Evolutionary conservation across 2,329 filamentous ascomycete species (phyloP), one percentile per base, ranked within the genome.

Genomic region (Fusarium sp.): DNA sequence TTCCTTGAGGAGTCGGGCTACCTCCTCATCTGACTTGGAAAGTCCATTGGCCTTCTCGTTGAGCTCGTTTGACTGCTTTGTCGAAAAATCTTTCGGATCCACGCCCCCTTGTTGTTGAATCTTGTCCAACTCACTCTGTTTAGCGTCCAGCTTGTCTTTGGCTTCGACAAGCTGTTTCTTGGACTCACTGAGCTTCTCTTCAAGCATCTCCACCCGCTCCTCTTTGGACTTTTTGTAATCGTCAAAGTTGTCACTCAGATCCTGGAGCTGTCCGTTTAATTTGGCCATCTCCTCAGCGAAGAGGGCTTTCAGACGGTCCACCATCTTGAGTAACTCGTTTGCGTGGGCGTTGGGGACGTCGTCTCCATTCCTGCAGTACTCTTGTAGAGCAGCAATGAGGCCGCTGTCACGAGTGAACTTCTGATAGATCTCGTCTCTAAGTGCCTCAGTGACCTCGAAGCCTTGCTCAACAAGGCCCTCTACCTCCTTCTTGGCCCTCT

Each of bases 221-320:
- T 12, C 35, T 53, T 6, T 10, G 5, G 5, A 3, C 16, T 44
- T 36, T 22, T 36, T 62, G 58, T 31, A 40, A 22, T 57, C 57
- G 9, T 64, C 60, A 56, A 49, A 63, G 27, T 60, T 24, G 17
- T 44, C 35, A 2, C 33, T 31, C 11, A 64, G 29, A 20, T 66
- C 9, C 11, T 29, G 14, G 6, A 36, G 8, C 11, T 14, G 10
- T 40, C 55, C 2, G 27, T n/a, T 22, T 62, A 40, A 29, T 29
- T 51, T 31, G 8, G 29, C 36, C 33, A 53, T 55, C 35, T 74
- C 67, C 16, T 31, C 44, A 20, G 62, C 22, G 64, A 68, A 58
- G 31, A 73, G 61, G 14, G 72, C 55, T 44, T 64, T 67, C 29
- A 77, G 33, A 7, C 71, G 66, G 33, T 77, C 62, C 9, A 62